These are phyloP conservation scores for Cadophora gregata DNA, from an alignment of 2,329 filamentous ascomycete species.

Conservation along the genomic window DNA sequence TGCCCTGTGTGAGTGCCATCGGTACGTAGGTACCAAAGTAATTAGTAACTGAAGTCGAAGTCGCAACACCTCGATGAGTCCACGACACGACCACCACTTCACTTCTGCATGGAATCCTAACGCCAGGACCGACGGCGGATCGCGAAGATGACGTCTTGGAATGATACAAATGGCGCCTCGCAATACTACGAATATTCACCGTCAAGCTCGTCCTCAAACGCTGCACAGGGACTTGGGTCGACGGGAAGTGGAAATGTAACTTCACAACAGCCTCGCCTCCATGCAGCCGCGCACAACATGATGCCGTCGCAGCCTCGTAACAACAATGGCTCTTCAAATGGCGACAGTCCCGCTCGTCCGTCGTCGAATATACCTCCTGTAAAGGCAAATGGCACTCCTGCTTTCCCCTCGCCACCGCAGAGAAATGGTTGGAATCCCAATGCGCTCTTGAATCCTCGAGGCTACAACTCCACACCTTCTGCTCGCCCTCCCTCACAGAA, in stretches of 20 bases:
- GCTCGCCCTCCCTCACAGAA: constrained; percentile 30
- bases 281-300: constrained; percentile 13
- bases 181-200: not conserved
- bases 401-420: constrained; percentile 23
- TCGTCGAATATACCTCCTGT: constrained; percentile 30
- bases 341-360: constrained; percentile 37
- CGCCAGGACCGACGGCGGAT: constrained; percentile 27
- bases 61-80: constrained; percentile 26
- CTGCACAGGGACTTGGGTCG: not conserved
- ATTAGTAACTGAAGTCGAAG: constrained; percentile 21
- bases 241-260: not conserved
- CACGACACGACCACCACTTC: constrained; percentile 24
- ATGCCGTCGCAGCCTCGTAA: constrained; percentile 30
- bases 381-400: constrained; percentile 32
- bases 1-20: not conserved
- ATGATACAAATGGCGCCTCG: constrained; percentile 16
- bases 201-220: not conserved
- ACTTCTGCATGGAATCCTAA: constrained; percentile 41
- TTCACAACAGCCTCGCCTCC: constrained; percentile 33
- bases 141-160: constrained; percentile 42
- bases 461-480: constrained; percentile 31
- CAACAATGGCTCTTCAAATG: constrained; percentile 39
- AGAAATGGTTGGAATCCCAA: constrained; percentile 49
- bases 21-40: not conserved
- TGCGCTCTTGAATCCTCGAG: constrained; percentile 51